Conservation (phyloP, 768 basidiomycete species). For the Gymnopilus dilepis region DNA sequence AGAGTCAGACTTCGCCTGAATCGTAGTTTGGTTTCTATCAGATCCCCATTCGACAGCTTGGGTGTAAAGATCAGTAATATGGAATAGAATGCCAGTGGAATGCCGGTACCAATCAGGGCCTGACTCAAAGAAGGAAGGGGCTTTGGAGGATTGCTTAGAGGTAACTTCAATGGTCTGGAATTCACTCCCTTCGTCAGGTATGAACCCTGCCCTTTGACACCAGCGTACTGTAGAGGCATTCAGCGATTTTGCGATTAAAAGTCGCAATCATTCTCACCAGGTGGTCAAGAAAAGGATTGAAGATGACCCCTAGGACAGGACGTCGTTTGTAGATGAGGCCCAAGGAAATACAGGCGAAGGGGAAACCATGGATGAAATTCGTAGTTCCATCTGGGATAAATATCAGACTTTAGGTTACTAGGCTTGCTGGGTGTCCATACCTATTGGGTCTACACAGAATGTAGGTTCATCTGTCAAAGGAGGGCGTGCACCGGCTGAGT, state of each 20-base stretch:
- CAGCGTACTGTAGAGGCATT: conserved; percentile 64
- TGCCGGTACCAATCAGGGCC: conserved; percentile 65
- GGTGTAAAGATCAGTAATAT: background rate
- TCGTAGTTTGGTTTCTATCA: conserved; percentile 60
- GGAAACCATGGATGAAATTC: conserved; percentile 87
- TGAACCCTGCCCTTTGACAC: conserved; percentile 79
- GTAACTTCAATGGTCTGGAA: conserved; percentile 59
- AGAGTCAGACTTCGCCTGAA: conserved; percentile 65
- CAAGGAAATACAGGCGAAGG: conserved; percentile 89
- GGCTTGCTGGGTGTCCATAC: conserved; percentile 42
- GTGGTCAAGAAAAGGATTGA: conserved; percentile 89
- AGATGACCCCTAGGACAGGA: conserved; percentile 90
- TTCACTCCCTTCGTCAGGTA: conserved; percentile 60
- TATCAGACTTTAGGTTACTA: background rate
- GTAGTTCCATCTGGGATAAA: conserved; percentile 75
- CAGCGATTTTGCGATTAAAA: background rate
- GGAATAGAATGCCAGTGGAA: background rate
- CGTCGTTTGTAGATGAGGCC: conserved; percentile 84
- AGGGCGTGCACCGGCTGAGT: conserved; percentile 71
- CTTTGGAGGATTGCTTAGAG: conserved; percentile 62
- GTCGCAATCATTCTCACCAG: conserved; percentile 50
- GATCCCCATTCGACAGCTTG: conserved; percentile 89
- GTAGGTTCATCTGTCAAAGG: conserved; percentile 88
- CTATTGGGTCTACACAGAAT: conserved; percentile 96
- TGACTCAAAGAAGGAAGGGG: conserved; percentile 71